Conservation (phyloP, 2,329 filamentous ascomycete species). For the Phaeoacremonium minimum region DNA sequence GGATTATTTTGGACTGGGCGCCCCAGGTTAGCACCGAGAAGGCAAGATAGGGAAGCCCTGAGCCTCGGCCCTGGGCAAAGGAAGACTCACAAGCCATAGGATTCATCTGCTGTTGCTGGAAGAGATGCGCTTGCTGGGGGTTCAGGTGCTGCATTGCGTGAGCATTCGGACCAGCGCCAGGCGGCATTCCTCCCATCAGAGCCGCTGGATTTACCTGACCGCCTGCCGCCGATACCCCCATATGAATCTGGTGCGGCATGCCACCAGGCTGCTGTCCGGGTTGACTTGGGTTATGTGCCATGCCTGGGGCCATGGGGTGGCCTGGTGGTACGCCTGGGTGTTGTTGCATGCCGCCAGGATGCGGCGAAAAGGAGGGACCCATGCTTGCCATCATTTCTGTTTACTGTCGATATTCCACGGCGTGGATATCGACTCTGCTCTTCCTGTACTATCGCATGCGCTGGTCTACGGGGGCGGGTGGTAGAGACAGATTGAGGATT, state of each 20-base stretch:
- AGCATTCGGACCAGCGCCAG: constrained; percentile 58
- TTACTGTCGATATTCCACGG: constrained; percentile 50
- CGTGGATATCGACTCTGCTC: constrained; percentile 53
- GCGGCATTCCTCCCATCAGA: constrained; percentile 75
- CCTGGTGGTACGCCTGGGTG: constrained; percentile 65
- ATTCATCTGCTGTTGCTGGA: constrained; percentile 49
- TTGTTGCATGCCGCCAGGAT: constrained; percentile 66
- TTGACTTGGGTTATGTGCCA: constrained; percentile 66
- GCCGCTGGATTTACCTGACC: constrained; percentile 68
- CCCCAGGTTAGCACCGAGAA: constrained; percentile 10
- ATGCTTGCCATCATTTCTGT: constrained; percentile 69
- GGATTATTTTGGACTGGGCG: constrained; percentile 23
- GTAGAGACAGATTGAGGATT: neutral
- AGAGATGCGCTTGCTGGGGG: constrained; percentile 54
- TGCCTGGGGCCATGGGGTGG: constrained; percentile 59
- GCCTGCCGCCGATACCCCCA: constrained; percentile 68
- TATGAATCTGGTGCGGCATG: constrained; percentile 63
- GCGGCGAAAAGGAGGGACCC: constrained; percentile 59
- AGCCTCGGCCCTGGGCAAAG: constrained; percentile 1
- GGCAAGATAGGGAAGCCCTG: too few relatives aligned
- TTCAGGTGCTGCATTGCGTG: constrained; percentile 71
- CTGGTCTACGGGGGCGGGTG: constrained; percentile 11
- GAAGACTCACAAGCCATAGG: constrained; percentile 25
- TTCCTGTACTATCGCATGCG: constrained; percentile 44
- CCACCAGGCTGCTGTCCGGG: constrained; percentile 61